A percentile compares a stretch with the other conserved stretches of the same genome.
These are phyloP conservation scores for Dissoconium aciculare DNA, from an alignment of 2,329 filamentous ascomycete species.

Conservation along the genomic window DNA sequence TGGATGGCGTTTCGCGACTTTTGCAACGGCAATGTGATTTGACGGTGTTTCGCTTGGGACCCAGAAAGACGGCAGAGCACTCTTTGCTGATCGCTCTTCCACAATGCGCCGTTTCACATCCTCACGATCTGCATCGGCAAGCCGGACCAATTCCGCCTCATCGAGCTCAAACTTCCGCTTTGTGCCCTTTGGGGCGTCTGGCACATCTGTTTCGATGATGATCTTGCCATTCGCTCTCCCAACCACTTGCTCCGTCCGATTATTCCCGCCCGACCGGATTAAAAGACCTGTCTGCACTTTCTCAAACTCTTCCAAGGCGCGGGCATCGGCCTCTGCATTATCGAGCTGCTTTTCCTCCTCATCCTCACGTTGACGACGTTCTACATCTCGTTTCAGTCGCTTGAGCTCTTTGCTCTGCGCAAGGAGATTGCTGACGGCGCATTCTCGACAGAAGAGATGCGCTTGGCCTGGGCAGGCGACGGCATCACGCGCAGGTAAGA, in stretches of 20 bases:
- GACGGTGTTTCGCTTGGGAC: constrained; percentile 68
- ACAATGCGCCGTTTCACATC: constrained; percentile 52
- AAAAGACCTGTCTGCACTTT: constrained; percentile 62
- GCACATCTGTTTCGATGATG: constrained; percentile 16
- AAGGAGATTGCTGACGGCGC: constrained; percentile 78
- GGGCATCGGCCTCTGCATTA: constrained; percentile 53
- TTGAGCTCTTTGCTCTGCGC: constrained; percentile 86
- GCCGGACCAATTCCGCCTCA: constrained; percentile 56
- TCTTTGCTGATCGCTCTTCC: constrained; percentile 48
- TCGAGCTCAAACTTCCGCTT: constrained; percentile 74
- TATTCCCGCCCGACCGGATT: constrained; percentile 27
- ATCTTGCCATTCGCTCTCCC: constrained; percentile 25
- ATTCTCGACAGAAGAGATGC: constrained; percentile 91
- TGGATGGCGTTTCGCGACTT: constrained; percentile 41
- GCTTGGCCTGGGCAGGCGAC: constrained; percentile 65
- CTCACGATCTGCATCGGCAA: constrained; percentile 53
- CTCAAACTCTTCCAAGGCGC: constrained; percentile 43
- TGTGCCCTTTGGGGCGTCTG: constrained; percentile 28
- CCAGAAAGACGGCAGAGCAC: constrained; percentile 82
- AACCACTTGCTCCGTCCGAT: constrained; percentile 32
- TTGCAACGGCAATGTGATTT: constrained; percentile 24
- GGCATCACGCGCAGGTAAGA: constrained; percentile 64
- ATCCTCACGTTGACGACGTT: constrained; percentile 47
- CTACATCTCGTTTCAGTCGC: constrained; percentile 49
- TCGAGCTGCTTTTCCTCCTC: constrained; percentile 44